Conservation (phyloP, 179 eudicot genomes). For the Amaranthus tricolor region DNA sequence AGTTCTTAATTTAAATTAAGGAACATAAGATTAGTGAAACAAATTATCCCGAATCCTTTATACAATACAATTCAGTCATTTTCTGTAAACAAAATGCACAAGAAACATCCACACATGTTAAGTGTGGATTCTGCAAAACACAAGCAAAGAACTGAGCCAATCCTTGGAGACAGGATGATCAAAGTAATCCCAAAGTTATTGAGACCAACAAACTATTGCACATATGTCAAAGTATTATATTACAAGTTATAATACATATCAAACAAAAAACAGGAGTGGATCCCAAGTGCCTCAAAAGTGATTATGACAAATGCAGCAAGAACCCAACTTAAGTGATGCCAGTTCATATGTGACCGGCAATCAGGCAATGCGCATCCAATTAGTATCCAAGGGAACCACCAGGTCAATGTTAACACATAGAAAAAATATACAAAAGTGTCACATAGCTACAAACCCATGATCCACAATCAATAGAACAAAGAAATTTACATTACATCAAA, state of each 20-base stretch:
- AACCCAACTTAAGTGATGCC: neutral
- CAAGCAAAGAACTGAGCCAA: neutral
- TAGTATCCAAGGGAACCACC: neutral
- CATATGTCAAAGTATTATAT: neutral
- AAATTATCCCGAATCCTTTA: neutral
- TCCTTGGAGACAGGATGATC: neutral
- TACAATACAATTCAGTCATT: neutral
- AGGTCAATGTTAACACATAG: neutral
- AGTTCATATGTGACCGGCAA: neutral
- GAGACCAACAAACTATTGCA: neutral
- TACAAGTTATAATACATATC: neutral
- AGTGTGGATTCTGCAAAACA: neutral
- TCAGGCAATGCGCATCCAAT: constrained; percentile 1
- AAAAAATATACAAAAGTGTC: neutral
- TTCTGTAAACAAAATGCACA: neutral
- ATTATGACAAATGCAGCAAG: neutral
- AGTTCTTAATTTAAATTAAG: neutral
- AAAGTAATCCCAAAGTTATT: neutral
- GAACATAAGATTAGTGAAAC: neutral
- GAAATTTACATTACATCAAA: neutral
- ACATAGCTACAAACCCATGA: neutral
- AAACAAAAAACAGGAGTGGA: neutral
- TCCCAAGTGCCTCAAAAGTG: neutral
- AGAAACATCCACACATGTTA: neutral
- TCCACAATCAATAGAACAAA: neutral